Evolutionary conservation across 2,329 filamentous ascomycete species (phyloP).

Genomic region (Apiospora marii): DNA sequence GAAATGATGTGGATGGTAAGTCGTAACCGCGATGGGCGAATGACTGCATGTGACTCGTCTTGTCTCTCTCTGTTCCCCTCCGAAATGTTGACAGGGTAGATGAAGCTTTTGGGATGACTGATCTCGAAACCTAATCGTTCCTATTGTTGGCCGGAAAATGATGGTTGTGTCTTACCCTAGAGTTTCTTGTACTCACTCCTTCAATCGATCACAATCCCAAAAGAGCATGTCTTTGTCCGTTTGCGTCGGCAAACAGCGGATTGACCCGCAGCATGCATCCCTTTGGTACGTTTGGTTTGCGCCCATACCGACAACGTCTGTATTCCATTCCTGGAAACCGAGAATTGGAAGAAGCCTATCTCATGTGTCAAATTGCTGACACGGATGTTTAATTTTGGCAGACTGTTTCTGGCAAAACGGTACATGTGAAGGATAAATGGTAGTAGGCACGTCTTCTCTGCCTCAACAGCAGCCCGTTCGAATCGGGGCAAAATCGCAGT

Average conservation of each 20-base stretch:
- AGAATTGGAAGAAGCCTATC: background rate
- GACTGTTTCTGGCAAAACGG: background rate
- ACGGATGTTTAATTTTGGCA: background rate
- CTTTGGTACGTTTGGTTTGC: background rate
- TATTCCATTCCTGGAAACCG: background rate
- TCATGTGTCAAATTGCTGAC: background rate
- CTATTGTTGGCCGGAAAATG: background rate
- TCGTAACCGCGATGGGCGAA: background rate
- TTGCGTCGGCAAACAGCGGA: background rate
- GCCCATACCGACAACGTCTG: background rate
- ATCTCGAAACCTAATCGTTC: background rate
- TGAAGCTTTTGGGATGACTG: background rate
- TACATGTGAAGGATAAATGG: background rate
- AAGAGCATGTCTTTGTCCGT: conserved; percentile 1
- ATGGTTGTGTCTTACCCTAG: background rate
- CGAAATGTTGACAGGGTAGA: background rate
- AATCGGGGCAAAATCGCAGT: background rate
- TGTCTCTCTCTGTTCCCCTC: background rate
- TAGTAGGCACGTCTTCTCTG: background rate
- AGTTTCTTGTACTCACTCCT: background rate
- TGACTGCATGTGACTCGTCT: background rate
- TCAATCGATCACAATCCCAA: background rate
- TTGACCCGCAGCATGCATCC: background rate
- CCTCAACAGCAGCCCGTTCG: background rate
- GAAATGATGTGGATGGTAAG: background rate